These are phyloP conservation scores for Globisporangium spiculum DNA, from an alignment of 352 stramenopile species.

Conservation along the genomic window DNA sequence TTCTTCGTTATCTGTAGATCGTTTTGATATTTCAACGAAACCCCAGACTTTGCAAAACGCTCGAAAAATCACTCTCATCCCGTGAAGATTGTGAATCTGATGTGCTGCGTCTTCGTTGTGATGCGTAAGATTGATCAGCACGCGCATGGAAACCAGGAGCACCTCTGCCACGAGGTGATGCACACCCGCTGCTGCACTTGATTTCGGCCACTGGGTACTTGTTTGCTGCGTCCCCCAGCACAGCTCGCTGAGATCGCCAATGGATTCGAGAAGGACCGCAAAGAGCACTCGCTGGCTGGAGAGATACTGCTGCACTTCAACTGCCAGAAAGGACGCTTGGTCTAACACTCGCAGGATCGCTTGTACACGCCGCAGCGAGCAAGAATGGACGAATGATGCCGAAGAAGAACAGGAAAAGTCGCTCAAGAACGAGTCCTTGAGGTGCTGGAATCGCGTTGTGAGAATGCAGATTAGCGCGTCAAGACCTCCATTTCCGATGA, in stretches of 20 bases:
- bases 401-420: slow-evolving; percentile 2
- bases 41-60: slow-evolving; percentile 41
- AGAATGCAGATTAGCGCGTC: slow-evolving; percentile 25
- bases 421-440: neutral
- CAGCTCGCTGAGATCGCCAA: slow-evolving; percentile 33
- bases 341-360: slow-evolving; percentile 58
- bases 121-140: slow-evolving; percentile 81
- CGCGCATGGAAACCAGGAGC: slow-evolving; percentile 43
- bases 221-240: slow-evolving; percentile 28
- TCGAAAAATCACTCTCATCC: slow-evolving; percentile 41
- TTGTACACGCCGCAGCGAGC: slow-evolving; percentile 35
- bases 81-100: slow-evolving; percentile 34
- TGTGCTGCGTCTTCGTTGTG: slow-evolving; percentile 49
- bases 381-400: slow-evolving; percentile 15
- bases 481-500: slow-evolving; percentile 42
- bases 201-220: slow-evolving; percentile 18
- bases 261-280: slow-evolving; percentile 31
- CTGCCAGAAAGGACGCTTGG: slow-evolving; percentile 58
- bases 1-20: neutral
- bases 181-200: slow-evolving; percentile 16
- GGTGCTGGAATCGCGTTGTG: slow-evolving; percentile 11
- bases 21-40: slow-evolving; percentile 9
- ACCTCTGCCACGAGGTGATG: slow-evolving; percentile 35
- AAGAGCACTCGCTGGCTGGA: slow-evolving; percentile 35
- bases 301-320: slow-evolving; percentile 47